These are phyloP conservation scores for Arthroderma sp. DNA, from an alignment of 2,329 filamentous ascomycete species.

Conservation along the genomic window DNA sequence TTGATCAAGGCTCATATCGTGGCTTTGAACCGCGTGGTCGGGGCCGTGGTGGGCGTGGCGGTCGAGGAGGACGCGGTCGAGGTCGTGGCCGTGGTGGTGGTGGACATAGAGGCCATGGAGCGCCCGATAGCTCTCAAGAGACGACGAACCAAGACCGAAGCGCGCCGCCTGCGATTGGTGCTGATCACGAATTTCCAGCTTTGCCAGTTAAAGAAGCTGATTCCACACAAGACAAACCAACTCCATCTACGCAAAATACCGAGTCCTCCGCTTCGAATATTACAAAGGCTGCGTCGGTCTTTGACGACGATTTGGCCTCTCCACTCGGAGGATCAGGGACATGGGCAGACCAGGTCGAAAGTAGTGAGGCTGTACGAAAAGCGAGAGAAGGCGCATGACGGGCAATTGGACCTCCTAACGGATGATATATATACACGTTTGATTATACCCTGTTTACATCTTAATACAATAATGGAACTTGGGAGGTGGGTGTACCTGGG, in stretches of 20 bases:
- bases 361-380: not conserved
- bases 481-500: too few species aligned
- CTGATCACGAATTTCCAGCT: not conserved
- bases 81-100: constrained; percentile 12
- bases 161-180: not conserved
- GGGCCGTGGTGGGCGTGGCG: not conserved
- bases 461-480: too few species aligned
- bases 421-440: too few species aligned
- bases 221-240: not conserved
- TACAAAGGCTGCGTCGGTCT: not conserved
- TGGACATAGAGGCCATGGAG: constrained; percentile 15
- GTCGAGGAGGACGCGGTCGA: constrained; percentile 14
- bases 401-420: too few species aligned
- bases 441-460: too few species aligned
- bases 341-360: constrained; percentile 3
- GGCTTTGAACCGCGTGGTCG: not conserved
- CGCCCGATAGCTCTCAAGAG: not conserved
- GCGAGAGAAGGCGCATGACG: too few species aligned
- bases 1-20: not conserved
- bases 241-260: not conserved
- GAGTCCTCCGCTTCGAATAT: too few species aligned
- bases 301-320: not conserved
- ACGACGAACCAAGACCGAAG: not conserved
- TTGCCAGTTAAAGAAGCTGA: not conserved
- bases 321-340: not conserved